Conservation (phyloP, 345 rosid genomes). For the Hirschfeldia incana region DNA sequence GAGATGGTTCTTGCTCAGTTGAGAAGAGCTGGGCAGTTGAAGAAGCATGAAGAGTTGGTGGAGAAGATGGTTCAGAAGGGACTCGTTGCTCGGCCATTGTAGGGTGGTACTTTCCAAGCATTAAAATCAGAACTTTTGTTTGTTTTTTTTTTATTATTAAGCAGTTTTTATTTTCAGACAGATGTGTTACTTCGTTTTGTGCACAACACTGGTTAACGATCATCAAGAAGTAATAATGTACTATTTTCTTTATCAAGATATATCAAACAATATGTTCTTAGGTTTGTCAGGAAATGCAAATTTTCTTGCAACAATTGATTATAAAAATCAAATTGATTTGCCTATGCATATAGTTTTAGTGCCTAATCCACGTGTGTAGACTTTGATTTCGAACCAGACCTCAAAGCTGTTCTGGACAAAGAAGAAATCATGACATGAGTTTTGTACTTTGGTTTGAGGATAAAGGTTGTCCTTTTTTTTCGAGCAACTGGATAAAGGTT, state of each 20-base stretch:
- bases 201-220: not conserved
- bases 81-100: constrained; percentile 39
- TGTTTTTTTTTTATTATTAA: not conserved
- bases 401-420: not conserved
- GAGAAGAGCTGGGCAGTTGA: constrained; percentile 75
- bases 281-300: not conserved
- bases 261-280: not conserved
- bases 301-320: not conserved
- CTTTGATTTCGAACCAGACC: not conserved
- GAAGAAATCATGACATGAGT: not conserved
- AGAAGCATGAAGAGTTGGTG: constrained; percentile 93
- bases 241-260: not conserved
- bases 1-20: constrained; percentile 74
- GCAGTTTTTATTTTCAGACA: not conserved
- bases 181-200: constrained; percentile 6
- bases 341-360: not conserved
- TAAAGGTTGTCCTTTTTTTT: not conserved
- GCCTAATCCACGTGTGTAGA: not conserved
- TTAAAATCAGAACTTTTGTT: not conserved
- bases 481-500: too few relatives aligned
- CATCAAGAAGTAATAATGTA: constrained; percentile 7
- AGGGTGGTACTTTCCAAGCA: constrained; percentile 29
- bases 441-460: not conserved
- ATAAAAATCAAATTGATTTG: not conserved
- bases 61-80: constrained; percentile 68